Percentiles rank a stretch among this genome's conserved stretches.
Evolutionary conservation across 2,329 filamentous ascomycete species (phyloP).

Genomic region (Aspergillus sp.): DNA sequence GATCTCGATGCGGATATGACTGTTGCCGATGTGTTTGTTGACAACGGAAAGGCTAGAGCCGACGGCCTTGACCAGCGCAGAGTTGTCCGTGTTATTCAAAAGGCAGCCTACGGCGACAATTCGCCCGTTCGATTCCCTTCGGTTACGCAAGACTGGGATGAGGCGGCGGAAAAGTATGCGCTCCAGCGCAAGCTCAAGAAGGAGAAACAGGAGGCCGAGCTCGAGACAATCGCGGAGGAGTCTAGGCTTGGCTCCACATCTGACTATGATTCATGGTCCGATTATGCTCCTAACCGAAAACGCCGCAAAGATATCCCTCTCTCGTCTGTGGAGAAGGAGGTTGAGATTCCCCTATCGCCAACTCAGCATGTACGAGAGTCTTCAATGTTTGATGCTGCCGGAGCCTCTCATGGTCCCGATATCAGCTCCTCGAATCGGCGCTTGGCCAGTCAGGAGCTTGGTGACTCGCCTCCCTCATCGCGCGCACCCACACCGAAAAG

Average conservation of each 20-base stretch:
- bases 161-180: slow-evolving; percentile 29
- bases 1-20: slow-evolving; percentile 40
- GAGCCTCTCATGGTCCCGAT: neutral
- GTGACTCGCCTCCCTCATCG: slow-evolving; percentile 26
- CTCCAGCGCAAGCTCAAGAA: slow-evolving; percentile 21
- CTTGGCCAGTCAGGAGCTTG: slow-evolving; percentile 34
- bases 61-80: slow-evolving; percentile 43
- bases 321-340: slow-evolving; percentile 32
- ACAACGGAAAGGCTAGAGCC: slow-evolving; percentile 38
- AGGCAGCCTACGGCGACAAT: slow-evolving; percentile 25
- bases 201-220: slow-evolving; percentile 14
- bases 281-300: neutral
- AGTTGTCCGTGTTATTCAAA: slow-evolving; percentile 40
- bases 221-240: slow-evolving; percentile 28
- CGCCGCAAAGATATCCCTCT: slow-evolving; percentile 30
- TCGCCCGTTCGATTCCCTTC: slow-evolving; percentile 37
- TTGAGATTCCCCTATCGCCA: slow-evolving; percentile 27
- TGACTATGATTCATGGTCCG: slow-evolving; percentile 3
- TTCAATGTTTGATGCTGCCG: neutral
- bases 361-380: slow-evolving; percentile 13
- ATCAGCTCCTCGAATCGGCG: slow-evolving; percentile 14
- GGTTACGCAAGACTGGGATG: slow-evolving; percentile 42
- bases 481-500: slow-evolving; percentile 9
- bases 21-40: slow-evolving; percentile 45
- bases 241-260: neutral